A percentile compares a stretch with the other conserved stretches of the same genome.
Conservation (phyloP, 108 stramenopile species). For the Fragilaria radians region DNA sequence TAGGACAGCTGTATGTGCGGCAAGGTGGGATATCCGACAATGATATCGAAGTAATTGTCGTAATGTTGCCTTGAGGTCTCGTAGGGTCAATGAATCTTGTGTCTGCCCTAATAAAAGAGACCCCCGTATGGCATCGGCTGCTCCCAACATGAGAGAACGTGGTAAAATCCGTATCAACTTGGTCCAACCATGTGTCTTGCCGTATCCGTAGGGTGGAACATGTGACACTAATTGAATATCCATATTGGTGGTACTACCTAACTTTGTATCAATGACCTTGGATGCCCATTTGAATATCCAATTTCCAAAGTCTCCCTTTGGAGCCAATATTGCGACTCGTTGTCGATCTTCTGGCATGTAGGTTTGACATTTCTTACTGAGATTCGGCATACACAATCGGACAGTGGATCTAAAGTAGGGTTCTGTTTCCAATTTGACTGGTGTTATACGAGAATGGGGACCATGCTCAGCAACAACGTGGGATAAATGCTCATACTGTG, state of each 20-base stretch:
- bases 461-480: too few relatives aligned
- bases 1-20: conserved; percentile 78
- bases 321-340: conserved; percentile 33
- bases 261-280: conserved; percentile 11
- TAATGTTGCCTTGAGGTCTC: conserved; percentile 36
- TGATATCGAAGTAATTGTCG: conserved; percentile 76
- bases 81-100: conserved; percentile 24
- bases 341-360: too few relatives aligned
- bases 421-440: too few relatives aligned
- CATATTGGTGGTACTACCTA: conserved; percentile 4
- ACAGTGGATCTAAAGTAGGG: too few relatives aligned
- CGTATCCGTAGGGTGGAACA: conserved; percentile 87
- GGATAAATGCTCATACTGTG: too few relatives aligned
- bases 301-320: conserved; percentile 27
- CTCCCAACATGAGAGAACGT: conserved; percentile 39
- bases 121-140: conserved; percentile 40
- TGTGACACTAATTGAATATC: conserved; percentile 47
- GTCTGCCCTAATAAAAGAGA: too few relatives aligned
- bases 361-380: too few relatives aligned
- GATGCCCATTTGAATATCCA: conserved; percentile 12
- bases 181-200: conserved; percentile 81
- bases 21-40: conserved; percentile 77
- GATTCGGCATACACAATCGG: too few relatives aligned
- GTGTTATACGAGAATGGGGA: too few relatives aligned
- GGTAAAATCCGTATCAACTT: conserved; percentile 67